Evolutionary conservation across 768 basidiomycete species (phyloP).

Genomic region (Panaeolus papilionaceus): DNA sequence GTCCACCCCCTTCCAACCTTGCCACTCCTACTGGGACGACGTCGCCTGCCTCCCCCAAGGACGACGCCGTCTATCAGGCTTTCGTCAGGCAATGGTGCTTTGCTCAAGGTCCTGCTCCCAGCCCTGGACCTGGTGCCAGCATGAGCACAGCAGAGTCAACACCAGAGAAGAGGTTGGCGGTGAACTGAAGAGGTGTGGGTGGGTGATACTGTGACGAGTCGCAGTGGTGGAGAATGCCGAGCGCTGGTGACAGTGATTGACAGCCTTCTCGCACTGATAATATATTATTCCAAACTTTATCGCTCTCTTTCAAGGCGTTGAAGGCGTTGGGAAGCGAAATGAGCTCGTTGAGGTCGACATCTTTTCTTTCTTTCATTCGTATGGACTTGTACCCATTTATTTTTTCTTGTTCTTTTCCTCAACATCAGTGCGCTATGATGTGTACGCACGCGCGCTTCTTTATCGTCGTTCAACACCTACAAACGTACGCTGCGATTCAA

Average conservation of each 20-base stretch:
- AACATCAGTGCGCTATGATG: neutral
- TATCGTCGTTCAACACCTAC: neutral
- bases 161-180: conserved; percentile 5
- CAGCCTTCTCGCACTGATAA: neutral
- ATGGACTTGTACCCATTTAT: neutral
- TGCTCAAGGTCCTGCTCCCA: conserved; percentile 47
- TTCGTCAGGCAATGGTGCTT: conserved; percentile 76
- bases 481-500: neutral
- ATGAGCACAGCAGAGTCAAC: neutral
- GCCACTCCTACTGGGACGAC: neutral
- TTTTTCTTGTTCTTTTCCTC: neutral
- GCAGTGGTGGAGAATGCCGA: conserved; percentile 1
- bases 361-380: neutral
- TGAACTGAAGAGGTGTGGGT: neutral
- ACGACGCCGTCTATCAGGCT: conserved; percentile 56
- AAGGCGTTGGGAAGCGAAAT: neutral
- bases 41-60: conserved; percentile 20
- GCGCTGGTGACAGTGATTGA: conserved; percentile 5
- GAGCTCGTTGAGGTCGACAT: neutral
- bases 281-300: neutral
- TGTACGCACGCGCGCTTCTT: neutral
- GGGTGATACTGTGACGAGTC: neutral
- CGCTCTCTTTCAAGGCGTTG: neutral
- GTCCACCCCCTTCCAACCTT: conserved; percentile 4
- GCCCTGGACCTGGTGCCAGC: conserved; percentile 21